phyloP scores from a whole-genome alignment of 2,329 filamentous ascomycete species.

The Ophiostoma australiae region DNA sequence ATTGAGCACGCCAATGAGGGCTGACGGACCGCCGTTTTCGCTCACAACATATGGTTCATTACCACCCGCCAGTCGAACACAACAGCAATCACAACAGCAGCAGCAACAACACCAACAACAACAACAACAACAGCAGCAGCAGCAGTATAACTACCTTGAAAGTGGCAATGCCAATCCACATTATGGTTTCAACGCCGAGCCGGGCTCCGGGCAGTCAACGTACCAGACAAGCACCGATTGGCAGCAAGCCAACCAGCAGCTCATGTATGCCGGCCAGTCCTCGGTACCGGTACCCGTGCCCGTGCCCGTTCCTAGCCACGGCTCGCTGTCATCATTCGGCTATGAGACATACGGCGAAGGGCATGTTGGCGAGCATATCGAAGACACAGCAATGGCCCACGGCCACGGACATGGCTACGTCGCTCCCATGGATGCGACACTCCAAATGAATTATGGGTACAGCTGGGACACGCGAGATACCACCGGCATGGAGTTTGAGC shows the following conservation, averaged over 20 bases:
- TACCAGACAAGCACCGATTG: constrained; percentile 12
- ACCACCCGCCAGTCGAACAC: neutral
- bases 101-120: neutral
- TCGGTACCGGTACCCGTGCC: neutral
- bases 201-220: neutral
- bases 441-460: constrained; percentile 2
- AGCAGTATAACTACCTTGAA: neutral
- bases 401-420: constrained; percentile 13
- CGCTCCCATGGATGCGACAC: neutral
- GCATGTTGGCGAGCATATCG: neutral
- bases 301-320: neutral
- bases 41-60: neutral
- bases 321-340: neutral
- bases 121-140: neutral
- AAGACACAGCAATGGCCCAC: neutral
- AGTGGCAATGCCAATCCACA: neutral
- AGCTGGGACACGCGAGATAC: constrained; percentile 13
- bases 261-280: neutral
- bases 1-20: neutral
- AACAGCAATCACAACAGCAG: neutral
- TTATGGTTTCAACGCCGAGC: neutral
- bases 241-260: constrained; percentile 7
- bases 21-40: neutral
- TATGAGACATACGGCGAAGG: constrained; percentile 12
- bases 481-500: neutral